Conservation (phyloP, 2,329 filamentous ascomycete genomes). For the Aspergillus pseudoviridinutans region DNA sequence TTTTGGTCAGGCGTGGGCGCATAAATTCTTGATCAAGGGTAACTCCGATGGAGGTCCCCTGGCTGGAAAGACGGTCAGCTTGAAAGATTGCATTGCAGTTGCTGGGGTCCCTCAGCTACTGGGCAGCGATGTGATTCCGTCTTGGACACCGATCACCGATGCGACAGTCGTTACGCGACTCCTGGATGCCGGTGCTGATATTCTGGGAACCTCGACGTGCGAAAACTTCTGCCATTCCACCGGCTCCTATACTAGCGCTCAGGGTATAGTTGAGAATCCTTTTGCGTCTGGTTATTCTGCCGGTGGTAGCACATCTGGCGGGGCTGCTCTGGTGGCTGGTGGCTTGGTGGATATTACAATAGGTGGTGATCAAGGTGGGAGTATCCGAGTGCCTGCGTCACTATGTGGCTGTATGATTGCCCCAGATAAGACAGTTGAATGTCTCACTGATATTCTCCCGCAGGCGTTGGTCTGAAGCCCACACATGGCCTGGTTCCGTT, state of each 20-base stretch:
- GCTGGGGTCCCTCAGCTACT: constrained; percentile 52
- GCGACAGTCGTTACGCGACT: constrained; percentile 52
- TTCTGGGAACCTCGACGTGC: constrained; percentile 51
- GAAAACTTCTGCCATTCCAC: constrained; percentile 49
- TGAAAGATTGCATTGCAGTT: constrained; percentile 56
- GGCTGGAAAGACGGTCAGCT: constrained; percentile 46
- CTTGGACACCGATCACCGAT: constrained; percentile 52
- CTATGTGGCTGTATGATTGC: constrained; percentile 33
- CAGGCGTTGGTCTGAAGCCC: constrained; percentile 48
- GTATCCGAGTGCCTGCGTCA: constrained; percentile 38
- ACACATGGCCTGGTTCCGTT: constrained; percentile 51
- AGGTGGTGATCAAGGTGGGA: constrained; percentile 32
- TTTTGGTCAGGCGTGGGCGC: constrained; percentile 50
- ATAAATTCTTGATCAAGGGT: constrained; percentile 46
- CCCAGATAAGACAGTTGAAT: neutral
- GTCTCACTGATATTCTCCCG: neutral
- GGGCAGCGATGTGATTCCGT: constrained; percentile 48
- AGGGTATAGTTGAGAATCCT: constrained; percentile 26
- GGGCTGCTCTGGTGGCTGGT: constrained; percentile 23
- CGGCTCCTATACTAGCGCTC: constrained; percentile 26
- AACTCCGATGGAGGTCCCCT: constrained; percentile 24
- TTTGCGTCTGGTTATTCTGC: constrained; percentile 25
- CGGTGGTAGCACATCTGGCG: constrained; percentile 27
- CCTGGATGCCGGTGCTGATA: constrained; percentile 49
- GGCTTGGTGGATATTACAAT: constrained; percentile 27